Evolutionary conservation across 768 basidiomycete species (phyloP).

Genomic region (Hygrocybe punicea): DNA sequence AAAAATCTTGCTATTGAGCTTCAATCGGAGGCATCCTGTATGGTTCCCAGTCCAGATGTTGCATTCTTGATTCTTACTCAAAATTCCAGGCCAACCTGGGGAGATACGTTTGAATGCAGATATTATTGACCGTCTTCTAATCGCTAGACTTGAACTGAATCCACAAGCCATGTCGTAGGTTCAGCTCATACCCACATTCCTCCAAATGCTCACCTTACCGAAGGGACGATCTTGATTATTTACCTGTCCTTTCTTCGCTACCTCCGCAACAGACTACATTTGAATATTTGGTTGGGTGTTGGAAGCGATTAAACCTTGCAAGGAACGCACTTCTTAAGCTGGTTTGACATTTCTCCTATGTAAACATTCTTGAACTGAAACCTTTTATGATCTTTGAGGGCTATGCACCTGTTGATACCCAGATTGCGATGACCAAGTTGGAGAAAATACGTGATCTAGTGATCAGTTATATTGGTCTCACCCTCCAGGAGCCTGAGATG

Average conservation of each 20-base stretch:
- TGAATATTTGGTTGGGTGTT: conserved; percentile 86
- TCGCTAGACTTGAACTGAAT: conserved; percentile 79
- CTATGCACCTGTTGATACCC: conserved; percentile 59
- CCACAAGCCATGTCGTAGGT: conserved; percentile 68
- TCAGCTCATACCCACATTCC: neutral
- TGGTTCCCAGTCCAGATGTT: conserved; percentile 17
- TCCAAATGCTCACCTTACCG: conserved; percentile 8
- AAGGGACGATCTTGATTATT: conserved; percentile 74
- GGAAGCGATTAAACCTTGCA: conserved; percentile 76
- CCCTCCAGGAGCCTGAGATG: conserved; percentile 89
- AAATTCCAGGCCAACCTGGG: conserved; percentile 20
- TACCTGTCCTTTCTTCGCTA: conserved; percentile 70
- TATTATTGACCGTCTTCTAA: conserved; percentile 73
- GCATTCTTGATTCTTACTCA: neutral
- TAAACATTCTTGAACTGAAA: neutral
- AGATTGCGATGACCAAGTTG: conserved; percentile 57
- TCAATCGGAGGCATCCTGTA: conserved; percentile 53
- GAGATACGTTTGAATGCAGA: conserved; percentile 50
- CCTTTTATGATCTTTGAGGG: conserved; percentile 35
- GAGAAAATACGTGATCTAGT: conserved; percentile 80
- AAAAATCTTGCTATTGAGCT: conserved; percentile 72
- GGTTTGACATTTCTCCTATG: conserved; percentile 35
- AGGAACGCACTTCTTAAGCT: conserved; percentile 58
- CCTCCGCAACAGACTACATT: conserved; percentile 77
- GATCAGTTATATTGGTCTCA: conserved; percentile 85